Evolutionary conservation across 768 basidiomycete genomes (phyloP).

Genomic region (Tulasnella sp.): DNA sequence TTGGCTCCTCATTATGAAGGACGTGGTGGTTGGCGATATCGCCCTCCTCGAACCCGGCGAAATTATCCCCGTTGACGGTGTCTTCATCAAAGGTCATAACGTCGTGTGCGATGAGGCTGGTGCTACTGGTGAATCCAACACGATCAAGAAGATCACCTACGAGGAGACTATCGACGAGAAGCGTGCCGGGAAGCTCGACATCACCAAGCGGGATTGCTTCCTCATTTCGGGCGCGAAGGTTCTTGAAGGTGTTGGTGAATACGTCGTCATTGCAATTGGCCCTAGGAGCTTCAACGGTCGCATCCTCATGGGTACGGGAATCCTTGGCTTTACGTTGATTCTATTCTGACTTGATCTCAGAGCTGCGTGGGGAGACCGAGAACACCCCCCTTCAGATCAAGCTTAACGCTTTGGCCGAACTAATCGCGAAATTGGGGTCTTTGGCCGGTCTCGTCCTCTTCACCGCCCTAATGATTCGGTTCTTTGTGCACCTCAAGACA

Average conservation of each 20-base stretch:
- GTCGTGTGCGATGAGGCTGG: conserved; percentile 93
- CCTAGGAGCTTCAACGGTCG: conserved; percentile 89
- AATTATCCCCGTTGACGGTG: conserved; percentile 88
- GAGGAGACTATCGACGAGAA: conserved; percentile 52
- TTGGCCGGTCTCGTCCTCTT: conserved; percentile 75
- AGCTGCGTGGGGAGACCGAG: conserved; percentile 74
- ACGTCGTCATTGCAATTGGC: conserved; percentile 88
- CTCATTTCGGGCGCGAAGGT: conserved; percentile 86
- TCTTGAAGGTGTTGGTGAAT: conserved; percentile 84
- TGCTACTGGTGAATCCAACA: conserved; percentile 93
- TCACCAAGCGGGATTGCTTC: conserved; percentile 75
- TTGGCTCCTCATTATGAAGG: conserved; percentile 31
- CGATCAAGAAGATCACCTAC: conserved; percentile 78
- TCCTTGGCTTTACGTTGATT: not conserved
- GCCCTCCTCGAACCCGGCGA: conserved; percentile 90
- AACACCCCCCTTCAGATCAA: conserved; percentile 90
- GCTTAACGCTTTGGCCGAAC: conserved; percentile 83
- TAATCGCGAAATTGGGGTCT: conserved; percentile 86
- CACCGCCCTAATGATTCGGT: conserved; percentile 75
- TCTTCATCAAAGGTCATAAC: conserved; percentile 86
- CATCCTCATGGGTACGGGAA: conserved; percentile 82
- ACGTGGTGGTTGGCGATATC: conserved; percentile 90
- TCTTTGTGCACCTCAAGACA: conserved; percentile 76
- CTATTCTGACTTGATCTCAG: conserved; percentile 30
- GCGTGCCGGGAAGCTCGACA: conserved; percentile 26